Percentiles rank a stretch among this genome's conserved stretches.
Conservation (phyloP, 768 basidiomycete genomes). For the Leccinellum luteum region DNA sequence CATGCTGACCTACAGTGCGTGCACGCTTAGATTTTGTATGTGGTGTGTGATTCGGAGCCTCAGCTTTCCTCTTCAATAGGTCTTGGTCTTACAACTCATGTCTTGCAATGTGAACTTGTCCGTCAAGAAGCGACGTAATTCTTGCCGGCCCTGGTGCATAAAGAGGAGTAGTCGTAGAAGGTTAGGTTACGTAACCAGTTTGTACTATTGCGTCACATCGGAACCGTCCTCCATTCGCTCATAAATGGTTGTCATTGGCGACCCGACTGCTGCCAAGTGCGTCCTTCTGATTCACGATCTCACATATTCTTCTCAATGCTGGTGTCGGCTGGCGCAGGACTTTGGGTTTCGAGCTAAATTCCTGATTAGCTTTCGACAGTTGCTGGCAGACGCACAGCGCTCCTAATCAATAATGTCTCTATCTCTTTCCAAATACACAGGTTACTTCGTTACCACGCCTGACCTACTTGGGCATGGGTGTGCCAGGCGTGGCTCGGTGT, state of each 20-base stretch:
- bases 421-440: constrained; percentile 5
- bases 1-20: too few species aligned
- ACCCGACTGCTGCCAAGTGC: constrained; percentile 13
- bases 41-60: too few species aligned
- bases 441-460: constrained; percentile 24
- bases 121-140: too few species aligned
- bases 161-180: too few species aligned
- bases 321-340: constrained; percentile 12
- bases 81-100: too few species aligned
- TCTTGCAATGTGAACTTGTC: too few species aligned
- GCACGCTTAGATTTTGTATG: too few species aligned
- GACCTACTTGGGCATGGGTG: constrained; percentile 23
- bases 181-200: too few species aligned
- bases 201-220: too few species aligned
- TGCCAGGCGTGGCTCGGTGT: constrained; percentile 7
- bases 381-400: too few species aligned
- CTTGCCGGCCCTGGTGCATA: too few species aligned
- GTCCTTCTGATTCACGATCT: constrained; percentile 24
- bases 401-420: background rate
- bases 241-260: background rate
- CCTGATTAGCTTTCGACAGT: background rate
- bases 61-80: too few species aligned
- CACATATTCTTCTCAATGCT: constrained; percentile 10
- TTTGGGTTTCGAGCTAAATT: constrained; percentile 17
- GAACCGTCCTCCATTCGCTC: background rate